phyloP scores from a whole-genome alignment of 2,329 filamentous ascomycete species.

The Talaromyces verruculosus region DNA sequence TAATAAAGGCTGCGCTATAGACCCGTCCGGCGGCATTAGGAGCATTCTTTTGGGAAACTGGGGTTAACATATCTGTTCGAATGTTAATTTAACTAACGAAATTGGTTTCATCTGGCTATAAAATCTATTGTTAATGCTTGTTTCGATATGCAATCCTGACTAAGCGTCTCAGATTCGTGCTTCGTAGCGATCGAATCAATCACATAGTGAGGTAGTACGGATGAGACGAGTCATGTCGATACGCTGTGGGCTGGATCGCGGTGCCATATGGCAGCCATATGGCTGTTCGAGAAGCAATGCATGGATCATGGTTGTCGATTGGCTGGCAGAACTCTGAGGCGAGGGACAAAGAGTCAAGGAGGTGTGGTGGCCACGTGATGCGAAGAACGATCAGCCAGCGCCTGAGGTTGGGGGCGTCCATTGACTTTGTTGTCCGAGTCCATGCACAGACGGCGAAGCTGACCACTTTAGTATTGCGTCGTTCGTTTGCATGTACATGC shows the following conservation, averaged over 20 bases:
- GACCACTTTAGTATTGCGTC: not conserved
- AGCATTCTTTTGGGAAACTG: not conserved
- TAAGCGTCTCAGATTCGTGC: not conserved
- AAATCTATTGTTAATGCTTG: not conserved
- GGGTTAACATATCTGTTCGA: not conserved
- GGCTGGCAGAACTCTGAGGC: not conserved
- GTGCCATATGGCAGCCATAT: conserved; percentile 4
- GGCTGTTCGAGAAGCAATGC: not conserved
- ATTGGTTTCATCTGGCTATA: not conserved
- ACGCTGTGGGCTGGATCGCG: not conserved
- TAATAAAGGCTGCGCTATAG: not conserved
- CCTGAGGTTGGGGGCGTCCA: not conserved
- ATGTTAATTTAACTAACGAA: not conserved
- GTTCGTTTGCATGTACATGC: not conserved
- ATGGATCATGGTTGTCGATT: not conserved
- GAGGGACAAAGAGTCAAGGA: not conserved
- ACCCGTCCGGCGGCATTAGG: not conserved
- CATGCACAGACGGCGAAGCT: not conserved
- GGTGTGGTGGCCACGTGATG: not conserved
- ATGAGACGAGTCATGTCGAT: not conserved
- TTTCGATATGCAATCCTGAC: not conserved
- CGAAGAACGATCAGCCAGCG: not conserved
- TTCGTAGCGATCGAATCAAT: not conserved
- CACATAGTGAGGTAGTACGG: not conserved
- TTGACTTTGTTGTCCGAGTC: not conserved